These are phyloP conservation scores for Aureobasidium vineae DNA, from an alignment of 2,329 filamentous ascomycete species.

Conservation along the genomic window DNA sequence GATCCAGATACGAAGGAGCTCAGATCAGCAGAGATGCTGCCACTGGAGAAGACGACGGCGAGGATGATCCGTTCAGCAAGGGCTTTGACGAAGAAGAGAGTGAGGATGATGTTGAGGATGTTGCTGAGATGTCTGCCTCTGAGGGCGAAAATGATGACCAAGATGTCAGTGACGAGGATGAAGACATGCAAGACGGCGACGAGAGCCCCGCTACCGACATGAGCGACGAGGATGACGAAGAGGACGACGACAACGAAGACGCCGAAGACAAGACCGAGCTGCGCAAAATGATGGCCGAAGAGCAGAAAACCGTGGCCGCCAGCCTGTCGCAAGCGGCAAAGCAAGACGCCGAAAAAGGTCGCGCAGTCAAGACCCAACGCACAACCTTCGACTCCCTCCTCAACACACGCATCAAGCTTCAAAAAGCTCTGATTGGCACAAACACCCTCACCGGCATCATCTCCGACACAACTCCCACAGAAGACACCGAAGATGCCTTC, in stretches of 20 bases:
- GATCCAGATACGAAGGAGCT: conserved; percentile 76
- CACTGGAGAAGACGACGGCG: conserved; percentile 51
- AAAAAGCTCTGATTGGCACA: conserved; percentile 80
- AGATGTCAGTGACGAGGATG: conserved; percentile 33
- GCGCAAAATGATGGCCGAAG: conserved; percentile 64
- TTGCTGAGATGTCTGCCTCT: conserved; percentile 47
- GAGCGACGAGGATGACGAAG: conserved; percentile 43
- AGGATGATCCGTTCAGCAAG: conserved; percentile 49
- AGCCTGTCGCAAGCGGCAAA: conserved; percentile 66
- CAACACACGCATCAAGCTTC: conserved; percentile 86
- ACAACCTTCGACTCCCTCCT: conserved; percentile 83
- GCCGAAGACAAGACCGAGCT: conserved; percentile 56
- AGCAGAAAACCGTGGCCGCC: conserved; percentile 64
- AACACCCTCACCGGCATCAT: conserved; percentile 63
- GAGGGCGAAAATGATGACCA: conserved; percentile 30
- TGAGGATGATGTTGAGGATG: conserved; percentile 33
- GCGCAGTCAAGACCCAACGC: conserved; percentile 81
- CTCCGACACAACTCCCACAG: conserved; percentile 35
- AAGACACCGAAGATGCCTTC: conserved; percentile 50
- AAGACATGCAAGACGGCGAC: conserved; percentile 36
- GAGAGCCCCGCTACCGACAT: conserved; percentile 48
- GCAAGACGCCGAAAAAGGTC: conserved; percentile 78
- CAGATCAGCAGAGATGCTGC: conserved; percentile 69
- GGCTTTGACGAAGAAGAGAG: conserved; percentile 50
- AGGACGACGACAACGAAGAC: conserved; percentile 40